These are phyloP conservation scores for Dactylellina sp. DNA, from an alignment of 2,329 filamentous ascomycete genomes.

Conservation along the genomic window DNA sequence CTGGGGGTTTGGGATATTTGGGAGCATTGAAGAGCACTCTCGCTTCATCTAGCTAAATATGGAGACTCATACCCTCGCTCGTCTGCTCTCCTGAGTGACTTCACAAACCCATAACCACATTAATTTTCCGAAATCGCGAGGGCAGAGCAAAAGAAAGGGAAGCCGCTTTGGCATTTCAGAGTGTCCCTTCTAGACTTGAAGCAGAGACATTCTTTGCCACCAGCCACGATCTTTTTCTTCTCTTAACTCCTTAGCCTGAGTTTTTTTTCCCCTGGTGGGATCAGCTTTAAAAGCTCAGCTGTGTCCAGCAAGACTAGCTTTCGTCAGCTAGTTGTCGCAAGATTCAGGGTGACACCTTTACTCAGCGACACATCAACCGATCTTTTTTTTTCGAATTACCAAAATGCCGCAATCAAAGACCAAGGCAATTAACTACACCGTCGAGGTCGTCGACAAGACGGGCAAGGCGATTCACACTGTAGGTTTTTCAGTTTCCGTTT, in stretches of 20 bases:
- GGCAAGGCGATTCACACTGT: constrained; percentile 60
- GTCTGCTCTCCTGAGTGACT: constrained; percentile 23
- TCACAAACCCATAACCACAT: constrained; percentile 20
- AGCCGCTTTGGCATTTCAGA: constrained; percentile 25
- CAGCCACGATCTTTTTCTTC: constrained; percentile 34
- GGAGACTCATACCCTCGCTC: constrained; percentile 38
- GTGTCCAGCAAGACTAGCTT: constrained; percentile 12
- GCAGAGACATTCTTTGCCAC: constrained; percentile 40
- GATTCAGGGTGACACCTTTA: constrained; percentile 16
- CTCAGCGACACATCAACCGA: constrained; percentile 36
- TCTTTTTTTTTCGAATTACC: constrained; percentile 9
- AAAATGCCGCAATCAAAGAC: constrained; percentile 31
- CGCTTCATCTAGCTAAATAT: constrained; percentile 53
- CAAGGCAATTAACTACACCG: constrained; percentile 53
- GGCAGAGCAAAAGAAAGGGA: constrained; percentile 16
- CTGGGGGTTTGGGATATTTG: background rate
- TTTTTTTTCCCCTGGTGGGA: background rate
- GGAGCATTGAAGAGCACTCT: constrained; percentile 7
- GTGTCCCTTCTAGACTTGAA: constrained; percentile 18
- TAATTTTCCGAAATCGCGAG: constrained; percentile 43
- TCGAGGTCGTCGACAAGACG: constrained; percentile 59
- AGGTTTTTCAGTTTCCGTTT: constrained; percentile 42
- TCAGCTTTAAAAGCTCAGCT: constrained; percentile 33
- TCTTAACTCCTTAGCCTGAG: constrained; percentile 16
- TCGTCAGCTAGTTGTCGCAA: constrained; percentile 14